Base-by-base conservation (phyloP, 805 yeast species). In the Kodamaea neixiangensis region DNA sequence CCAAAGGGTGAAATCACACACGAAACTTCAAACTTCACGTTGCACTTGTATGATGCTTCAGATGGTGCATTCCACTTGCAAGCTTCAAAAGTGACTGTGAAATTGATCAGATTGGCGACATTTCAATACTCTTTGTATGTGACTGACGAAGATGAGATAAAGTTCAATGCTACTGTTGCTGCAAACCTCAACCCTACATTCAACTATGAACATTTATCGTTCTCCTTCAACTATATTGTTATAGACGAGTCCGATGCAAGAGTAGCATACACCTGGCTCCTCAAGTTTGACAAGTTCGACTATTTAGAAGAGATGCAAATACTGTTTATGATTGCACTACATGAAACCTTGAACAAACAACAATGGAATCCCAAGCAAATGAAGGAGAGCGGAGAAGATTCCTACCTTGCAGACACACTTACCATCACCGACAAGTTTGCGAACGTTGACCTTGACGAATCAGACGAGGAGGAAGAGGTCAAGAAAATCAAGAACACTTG, bases 101-200 rank as follows among this genome's bases (percentile, higher is more conserved):
- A 42, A 14, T 22, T 42, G 35, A 22, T 42, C 18, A 42, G 80
- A 40, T 53, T 75, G 7, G 82, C 77, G 0, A 62, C 68, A 7
- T 87, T 79, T 76, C 67, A 73, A 22, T 88, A 72, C 60, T 75
- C 80, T 69, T 63, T 90, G 33, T 77, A 78, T 7, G 67, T 85
- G 7, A 60, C 55, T 13, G 42, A 38, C 6, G 49, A 38, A 9
- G 47, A 49, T 2, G 19, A 42, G 3, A 33, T 50, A 18, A 35
- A 48, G 37, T 54, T 60, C 37, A 54, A 51, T 18, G 21, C 34
- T 14, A 15, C 45, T 11, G 17, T 42, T 7, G 51, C 57, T 7
- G 75, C 80, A 10, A 75, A 76, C 22, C 69, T 89, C 67, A 83
- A 79, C 60, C 89, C 94, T 1, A 74, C 79, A n/a, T 85, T 88